A percentile compares a stretch with the other conserved stretches of the same genome.
Conservation (phyloP, 768 basidiomycete species). For the Candolleomyces efflorescens region DNA sequence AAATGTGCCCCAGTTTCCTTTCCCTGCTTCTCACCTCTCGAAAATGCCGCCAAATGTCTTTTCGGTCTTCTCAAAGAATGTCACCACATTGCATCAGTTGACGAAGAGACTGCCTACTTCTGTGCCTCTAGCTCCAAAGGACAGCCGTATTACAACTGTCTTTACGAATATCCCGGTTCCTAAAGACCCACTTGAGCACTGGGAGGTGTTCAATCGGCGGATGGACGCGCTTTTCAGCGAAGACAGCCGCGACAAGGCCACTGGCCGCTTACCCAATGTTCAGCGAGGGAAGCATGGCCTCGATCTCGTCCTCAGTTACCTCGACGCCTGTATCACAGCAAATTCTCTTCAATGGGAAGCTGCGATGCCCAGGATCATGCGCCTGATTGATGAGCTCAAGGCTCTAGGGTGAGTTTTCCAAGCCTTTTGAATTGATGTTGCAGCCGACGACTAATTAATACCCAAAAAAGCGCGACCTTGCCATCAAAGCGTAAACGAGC, state of each 20-base stretch:
- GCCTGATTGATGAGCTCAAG: conserved; percentile 7
- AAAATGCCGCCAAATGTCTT: background rate
- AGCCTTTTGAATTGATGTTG: too few relatives aligned
- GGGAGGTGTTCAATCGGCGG: conserved; percentile 11
- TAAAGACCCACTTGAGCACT: conserved; percentile 1
- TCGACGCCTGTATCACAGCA: background rate
- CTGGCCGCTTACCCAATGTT: background rate
- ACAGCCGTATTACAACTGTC: conserved; percentile 8
- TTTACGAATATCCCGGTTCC: conserved; percentile 10
- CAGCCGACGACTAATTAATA: too few relatives aligned
- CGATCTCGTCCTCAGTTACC: background rate
- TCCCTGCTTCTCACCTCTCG: background rate
- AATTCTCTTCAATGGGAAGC: conserved; percentile 9
- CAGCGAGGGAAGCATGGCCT: background rate
- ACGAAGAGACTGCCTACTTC: background rate
- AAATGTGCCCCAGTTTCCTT: background rate
- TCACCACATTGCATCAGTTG: background rate
- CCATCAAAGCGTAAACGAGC: too few relatives aligned
- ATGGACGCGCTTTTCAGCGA: conserved; percentile 12
- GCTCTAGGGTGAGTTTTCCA: conserved; percentile 2
- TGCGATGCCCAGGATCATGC: conserved; percentile 8
- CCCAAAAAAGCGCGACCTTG: too few relatives aligned
- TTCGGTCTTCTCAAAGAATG: background rate
- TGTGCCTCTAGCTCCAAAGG: background rate
- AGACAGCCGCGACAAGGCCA: conserved; percentile 6